Evolutionary conservation across 23 red algal genomes (phyloP), one percentile per base, ranked within the genome.

Genomic region (Agarophyton chilense): DNA sequence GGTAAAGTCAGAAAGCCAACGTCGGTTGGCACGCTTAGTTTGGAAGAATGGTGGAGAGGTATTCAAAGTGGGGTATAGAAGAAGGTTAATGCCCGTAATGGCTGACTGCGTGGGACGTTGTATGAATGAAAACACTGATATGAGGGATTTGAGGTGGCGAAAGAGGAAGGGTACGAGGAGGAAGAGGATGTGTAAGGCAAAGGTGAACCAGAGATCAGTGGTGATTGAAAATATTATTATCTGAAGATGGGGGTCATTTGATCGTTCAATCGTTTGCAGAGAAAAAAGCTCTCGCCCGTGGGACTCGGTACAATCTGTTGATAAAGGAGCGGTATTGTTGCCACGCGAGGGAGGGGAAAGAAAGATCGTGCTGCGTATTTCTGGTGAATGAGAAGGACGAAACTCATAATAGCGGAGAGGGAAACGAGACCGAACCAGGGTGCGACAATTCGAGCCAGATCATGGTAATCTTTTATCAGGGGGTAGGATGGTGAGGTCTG

Each of bases 1-100:
- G 21, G 73, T 79, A 25, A 51, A 54, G 22, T 80, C 72, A 25
- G 33, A n/a, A 2, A 87, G 82, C 34, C 87, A 91, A 57, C 87
- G 73, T 29, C 52, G 55, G 28, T 41, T 91, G 10, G 76, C 68
- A 22, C 33, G 58, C 18, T 26, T 91, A 73, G 74, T 91, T 6
- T 81, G 76, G 74, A 33, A 64, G 26, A 81, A 79, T 42, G 87
- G 87, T 28, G 87, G 87, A 14, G 50, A 43, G 52, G 87, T 91
- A 12, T 18, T 53, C 5, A 65, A 65, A 42, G 43, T 70, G 35
- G 81, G 72, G 72, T 49, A 45, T 40, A 52, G 87, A 40, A 70
- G 49, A 57, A 51, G 50, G 34, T 73, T 91, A 14, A 91, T 74
- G 33, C 87, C 81, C 49, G 87, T 91, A 12, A 47, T 91, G 11